Conservation (phyloP, 768 basidiomycete genomes). For the Calocybe gangraenosa region DNA sequence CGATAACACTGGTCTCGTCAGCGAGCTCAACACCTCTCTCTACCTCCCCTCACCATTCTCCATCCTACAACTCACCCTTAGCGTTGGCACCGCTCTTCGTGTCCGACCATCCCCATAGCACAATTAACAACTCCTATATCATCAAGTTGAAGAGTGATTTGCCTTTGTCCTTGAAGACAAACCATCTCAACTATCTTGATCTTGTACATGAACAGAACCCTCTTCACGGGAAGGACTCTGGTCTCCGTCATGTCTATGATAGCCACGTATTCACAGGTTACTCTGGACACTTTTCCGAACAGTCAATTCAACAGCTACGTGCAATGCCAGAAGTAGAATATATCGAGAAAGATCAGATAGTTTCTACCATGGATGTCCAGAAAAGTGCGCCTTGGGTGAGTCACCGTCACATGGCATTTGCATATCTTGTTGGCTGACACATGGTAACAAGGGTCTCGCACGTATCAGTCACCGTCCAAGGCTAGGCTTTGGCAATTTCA, state of each 20-base stretch:
- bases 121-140: slow-evolving; percentile 91
- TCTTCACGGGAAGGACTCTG: slow-evolving; percentile 44
- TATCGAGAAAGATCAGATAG: slow-evolving; percentile 91
- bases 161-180: slow-evolving; percentile 51
- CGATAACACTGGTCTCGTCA: slow-evolving; percentile 33
- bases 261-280: slow-evolving; percentile 67
- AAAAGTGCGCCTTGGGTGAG: slow-evolving; percentile 83
- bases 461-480: slow-evolving; percentile 84
- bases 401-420: not conserved
- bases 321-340: slow-evolving; percentile 86
- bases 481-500: slow-evolving; percentile 80
- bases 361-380: slow-evolving; percentile 71
- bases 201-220: slow-evolving; percentile 53
- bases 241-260: slow-evolving; percentile 74
- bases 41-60: slow-evolving; percentile 31
- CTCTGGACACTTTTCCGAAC: slow-evolving; percentile 70
- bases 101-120: slow-evolving; percentile 60
- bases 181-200: slow-evolving; percentile 78
- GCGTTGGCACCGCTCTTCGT: slow-evolving; percentile 58
- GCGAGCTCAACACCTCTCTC: slow-evolving; percentile 46
- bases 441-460: slow-evolving; percentile 74
- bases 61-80: slow-evolving; percentile 38
- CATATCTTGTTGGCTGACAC: slow-evolving; percentile 14
- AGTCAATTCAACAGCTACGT: slow-evolving; percentile 72
- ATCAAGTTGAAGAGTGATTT: slow-evolving; percentile 79